Percentiles rank a stretch among this genome's conserved stretches.
Conservation (phyloP, 306 rosid genomes). For the Erythrophleum fordii region DNA sequence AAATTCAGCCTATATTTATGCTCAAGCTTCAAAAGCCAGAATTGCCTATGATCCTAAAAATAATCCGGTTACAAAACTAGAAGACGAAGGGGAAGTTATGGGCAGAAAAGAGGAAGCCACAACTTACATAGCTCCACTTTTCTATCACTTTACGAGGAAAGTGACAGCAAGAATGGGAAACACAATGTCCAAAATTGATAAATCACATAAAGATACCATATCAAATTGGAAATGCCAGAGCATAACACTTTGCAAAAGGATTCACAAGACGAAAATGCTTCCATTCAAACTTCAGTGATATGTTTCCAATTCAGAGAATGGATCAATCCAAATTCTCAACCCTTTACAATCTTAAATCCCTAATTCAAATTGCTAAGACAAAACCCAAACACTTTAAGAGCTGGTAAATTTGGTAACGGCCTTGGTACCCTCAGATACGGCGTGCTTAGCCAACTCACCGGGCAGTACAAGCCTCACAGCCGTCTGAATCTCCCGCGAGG, state of each 20-base stretch:
- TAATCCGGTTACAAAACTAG: no score
- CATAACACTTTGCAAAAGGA: neutral
- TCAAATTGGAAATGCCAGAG: neutral
- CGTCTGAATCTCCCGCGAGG: slow-evolving; percentile 42
- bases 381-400: neutral
- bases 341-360: neutral
- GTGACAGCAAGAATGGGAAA: neutral
- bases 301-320: neutral
- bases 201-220: neutral
- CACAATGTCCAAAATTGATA: neutral
- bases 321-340: neutral
- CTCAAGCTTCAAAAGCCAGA: neutral
- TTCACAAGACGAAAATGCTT: neutral
- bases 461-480: slow-evolving; percentile 41
- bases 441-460: slow-evolving; percentile 43
- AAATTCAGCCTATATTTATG: no score
- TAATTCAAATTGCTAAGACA: neutral
- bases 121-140: neutral
- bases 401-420: slow-evolving; percentile 34
- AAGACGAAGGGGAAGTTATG: neutral
- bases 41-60: no score
- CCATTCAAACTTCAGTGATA: neutral
- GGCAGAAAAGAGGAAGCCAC: neutral
- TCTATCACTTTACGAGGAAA: neutral
- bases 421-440: slow-evolving; percentile 22